phyloP scores from a whole-genome alignment of 495 filamentous ascomycete genomes.

The Xylaria palmicola region DNA sequence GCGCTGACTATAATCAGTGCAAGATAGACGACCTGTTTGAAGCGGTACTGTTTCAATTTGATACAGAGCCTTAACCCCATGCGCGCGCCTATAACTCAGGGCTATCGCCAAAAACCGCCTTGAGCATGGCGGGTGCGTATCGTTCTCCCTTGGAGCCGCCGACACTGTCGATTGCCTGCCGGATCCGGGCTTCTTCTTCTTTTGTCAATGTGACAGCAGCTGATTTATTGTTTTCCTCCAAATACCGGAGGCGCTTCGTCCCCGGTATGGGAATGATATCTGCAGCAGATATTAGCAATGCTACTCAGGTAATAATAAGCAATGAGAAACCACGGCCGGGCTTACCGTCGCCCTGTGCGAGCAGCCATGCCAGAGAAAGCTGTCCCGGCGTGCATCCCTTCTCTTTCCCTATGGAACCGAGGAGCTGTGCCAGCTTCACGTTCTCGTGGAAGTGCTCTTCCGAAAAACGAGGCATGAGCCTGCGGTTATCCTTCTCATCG shows the following conservation, averaged over 20 bases:
- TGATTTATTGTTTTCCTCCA: constrained; percentile 40
- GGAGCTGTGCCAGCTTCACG: constrained; percentile 41
- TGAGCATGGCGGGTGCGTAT: constrained; percentile 29
- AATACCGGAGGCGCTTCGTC: constrained; percentile 37
- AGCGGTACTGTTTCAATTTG: too few relatives aligned
- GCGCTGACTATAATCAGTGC: too few relatives aligned
- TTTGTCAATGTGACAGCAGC: constrained; percentile 29
- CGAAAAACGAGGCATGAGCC: constrained; percentile 43
- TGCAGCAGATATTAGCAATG: constrained; percentile 1
- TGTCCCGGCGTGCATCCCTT: constrained; percentile 46
- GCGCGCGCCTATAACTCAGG: constrained; percentile 22
- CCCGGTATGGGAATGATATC: constrained; percentile 59
- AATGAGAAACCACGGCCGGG: background rate
- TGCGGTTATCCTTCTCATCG: constrained; percentile 40
- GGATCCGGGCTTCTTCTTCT: constrained; percentile 34
- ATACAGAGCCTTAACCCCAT: too few relatives aligned
- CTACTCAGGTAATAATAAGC: background rate
- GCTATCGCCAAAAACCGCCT: constrained; percentile 33
- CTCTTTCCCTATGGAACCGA: constrained; percentile 47
- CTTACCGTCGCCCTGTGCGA: constrained; percentile 55
- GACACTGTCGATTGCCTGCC: constrained; percentile 24
- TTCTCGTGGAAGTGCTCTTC: constrained; percentile 54
- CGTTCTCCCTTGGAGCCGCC: constrained; percentile 36
- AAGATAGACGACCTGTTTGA: too few relatives aligned
- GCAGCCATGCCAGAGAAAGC: constrained; percentile 56